These are phyloP conservation scores for Obba rivulosa DNA, from an alignment of 768 basidiomycete genomes.

Conservation along the genomic window DNA sequence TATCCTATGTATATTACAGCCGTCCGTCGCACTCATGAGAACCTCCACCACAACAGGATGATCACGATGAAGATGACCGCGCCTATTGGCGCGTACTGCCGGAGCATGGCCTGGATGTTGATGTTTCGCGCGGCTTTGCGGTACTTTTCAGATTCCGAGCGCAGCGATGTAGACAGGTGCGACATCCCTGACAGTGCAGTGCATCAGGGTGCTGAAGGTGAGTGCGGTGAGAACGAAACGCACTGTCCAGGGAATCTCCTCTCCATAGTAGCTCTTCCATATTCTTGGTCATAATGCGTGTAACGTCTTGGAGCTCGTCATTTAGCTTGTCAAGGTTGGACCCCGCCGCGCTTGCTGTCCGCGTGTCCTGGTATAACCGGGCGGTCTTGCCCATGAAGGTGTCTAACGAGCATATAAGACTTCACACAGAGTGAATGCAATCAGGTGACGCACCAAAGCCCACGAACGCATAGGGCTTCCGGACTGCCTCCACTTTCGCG, in stretches of 20 bases:
- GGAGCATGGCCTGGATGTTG: constrained; percentile 88
- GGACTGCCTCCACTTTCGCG: constrained; percentile 82
- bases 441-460: constrained; percentile 68
- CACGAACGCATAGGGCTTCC: constrained; percentile 98
- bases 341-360: constrained; percentile 69
- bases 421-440: neutral
- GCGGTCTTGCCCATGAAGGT: constrained; percentile 99
- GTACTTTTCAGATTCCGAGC: constrained; percentile 97
- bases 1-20: neutral
- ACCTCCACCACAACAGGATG: constrained; percentile 75
- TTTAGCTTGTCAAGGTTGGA: constrained; percentile 83
- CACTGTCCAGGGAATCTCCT: constrained; percentile 94
- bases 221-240: constrained; percentile 23
- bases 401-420: constrained; percentile 43
- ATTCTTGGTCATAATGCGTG: constrained; percentile 99
- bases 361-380: constrained; percentile 89
- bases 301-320: constrained; percentile 96
- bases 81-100: constrained; percentile 92
- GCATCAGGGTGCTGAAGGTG: neutral
- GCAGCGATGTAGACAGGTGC: constrained; percentile 87
- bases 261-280: constrained; percentile 99
- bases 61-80: constrained; percentile 77
- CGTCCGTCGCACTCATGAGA: constrained; percentile 37
- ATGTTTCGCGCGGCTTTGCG: constrained; percentile 93
- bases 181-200: constrained; percentile 73